Evolutionary conservation across 2,329 filamentous ascomycete species (phyloP).

Genomic region (Cordyceps cicadae): DNA sequence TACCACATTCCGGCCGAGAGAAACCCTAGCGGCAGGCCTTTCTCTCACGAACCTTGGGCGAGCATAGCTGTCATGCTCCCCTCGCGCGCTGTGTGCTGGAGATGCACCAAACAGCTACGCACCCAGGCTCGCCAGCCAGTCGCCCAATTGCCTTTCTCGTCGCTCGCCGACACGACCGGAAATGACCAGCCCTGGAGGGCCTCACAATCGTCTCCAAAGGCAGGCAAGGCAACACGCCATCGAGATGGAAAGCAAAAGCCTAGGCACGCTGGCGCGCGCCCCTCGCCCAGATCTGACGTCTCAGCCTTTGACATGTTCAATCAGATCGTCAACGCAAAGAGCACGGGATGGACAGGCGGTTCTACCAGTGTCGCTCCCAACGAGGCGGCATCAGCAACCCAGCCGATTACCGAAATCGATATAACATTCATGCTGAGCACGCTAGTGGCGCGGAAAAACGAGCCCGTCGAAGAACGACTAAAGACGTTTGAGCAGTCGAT

Average conservation of each 20-base stretch:
- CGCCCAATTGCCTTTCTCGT: slow-evolving; percentile 8
- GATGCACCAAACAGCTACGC: slow-evolving; percentile 25
- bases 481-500: slow-evolving; percentile 21
- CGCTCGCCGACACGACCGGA: background rate
- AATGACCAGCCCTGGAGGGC: background rate
- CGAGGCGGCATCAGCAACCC: background rate
- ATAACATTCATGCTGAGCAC: slow-evolving; percentile 23
- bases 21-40: too few species aligned
- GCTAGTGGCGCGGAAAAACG: slow-evolving; percentile 14
- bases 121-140: slow-evolving; percentile 5
- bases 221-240: background rate
- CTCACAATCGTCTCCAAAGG: background rate
- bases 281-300: background rate
- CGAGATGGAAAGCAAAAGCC: background rate
- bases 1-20: background rate
- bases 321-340: slow-evolving; percentile 6
- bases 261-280: background rate
- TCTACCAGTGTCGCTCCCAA: background rate
- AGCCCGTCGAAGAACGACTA: slow-evolving; percentile 17
- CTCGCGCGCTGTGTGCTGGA: slow-evolving; percentile 27
- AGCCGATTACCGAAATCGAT: slow-evolving; percentile 14
- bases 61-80: slow-evolving; percentile 24
- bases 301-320: slow-evolving; percentile 11
- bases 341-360: background rate
- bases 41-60: background rate